A percentile compares a stretch with the other conserved stretches of the same genome.
Conservation (phyloP, 2,329 filamentous ascomycete genomes). For the Cercospora zeae-maydis region DNA sequence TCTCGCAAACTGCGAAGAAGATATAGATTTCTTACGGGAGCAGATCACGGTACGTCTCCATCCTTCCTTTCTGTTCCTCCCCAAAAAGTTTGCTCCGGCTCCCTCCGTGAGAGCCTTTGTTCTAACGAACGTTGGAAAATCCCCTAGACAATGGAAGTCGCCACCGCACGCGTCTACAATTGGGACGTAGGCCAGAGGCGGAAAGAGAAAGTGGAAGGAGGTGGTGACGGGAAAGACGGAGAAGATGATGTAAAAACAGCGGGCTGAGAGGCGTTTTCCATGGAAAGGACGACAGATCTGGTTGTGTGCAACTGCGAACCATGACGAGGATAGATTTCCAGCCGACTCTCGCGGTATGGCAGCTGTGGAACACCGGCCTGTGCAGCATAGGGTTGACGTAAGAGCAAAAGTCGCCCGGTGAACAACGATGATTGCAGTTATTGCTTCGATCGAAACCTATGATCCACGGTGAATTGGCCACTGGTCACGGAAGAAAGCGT, state of each 20-base stretch:
- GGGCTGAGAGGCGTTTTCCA: neutral
- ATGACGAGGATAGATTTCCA: too few species aligned
- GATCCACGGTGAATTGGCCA: neutral
- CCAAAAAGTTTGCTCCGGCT: too few species aligned
- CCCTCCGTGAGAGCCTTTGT: too few species aligned
- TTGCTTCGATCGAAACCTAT: neutral
- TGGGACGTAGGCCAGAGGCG: conserved; percentile 96
- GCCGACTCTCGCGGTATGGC: too few species aligned
- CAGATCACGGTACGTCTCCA: conserved; percentile 76
- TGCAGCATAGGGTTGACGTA: too few species aligned
- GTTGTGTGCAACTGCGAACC: too few species aligned
- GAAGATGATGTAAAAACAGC: conserved; percentile 1
- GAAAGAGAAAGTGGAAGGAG: conserved; percentile 70
- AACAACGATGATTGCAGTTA: too few species aligned
- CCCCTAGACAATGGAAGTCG: conserved; percentile 90
- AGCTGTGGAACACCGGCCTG: too few species aligned
- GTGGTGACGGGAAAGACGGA: conserved; percentile 4
- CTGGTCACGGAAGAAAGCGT: neutral
- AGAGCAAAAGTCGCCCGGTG: too few species aligned
- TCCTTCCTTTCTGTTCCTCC: neutral
- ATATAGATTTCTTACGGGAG: conserved; percentile 89
- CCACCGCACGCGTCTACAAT: conserved; percentile 95
- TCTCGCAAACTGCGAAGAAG: conserved; percentile 86
- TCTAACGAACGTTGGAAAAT: conserved; percentile 11
- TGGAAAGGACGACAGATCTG: too few species aligned